Base-by-base conservation (phyloP, 805 yeast genomes). In the Ogataea philodendri region DNA sequence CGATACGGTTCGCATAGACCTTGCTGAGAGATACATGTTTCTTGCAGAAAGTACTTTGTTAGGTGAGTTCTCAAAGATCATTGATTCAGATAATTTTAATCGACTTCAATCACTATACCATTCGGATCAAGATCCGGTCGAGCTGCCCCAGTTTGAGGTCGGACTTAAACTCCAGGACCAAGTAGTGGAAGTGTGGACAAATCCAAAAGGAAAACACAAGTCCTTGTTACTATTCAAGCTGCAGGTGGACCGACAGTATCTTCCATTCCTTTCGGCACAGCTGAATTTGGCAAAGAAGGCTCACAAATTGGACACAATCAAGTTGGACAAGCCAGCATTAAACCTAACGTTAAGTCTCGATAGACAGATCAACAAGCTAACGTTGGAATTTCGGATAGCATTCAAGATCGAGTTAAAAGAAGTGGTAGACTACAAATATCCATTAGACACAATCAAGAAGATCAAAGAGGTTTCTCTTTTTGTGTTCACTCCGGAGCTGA, bases 381-480 rank as follows among this genome's bases (percentile, higher is more conserved):
- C 16, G 7, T 16, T 39, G 16, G 18, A 26, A n/a, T 9, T 44
- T 13, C 10, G 26, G 9, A 17, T 42, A 7, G 7, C 27, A 3
- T 39, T 23, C 28, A 14, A 19, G 15, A 23, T 47, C 10, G 32
- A 28, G 10, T 9, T 58, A 2, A 30, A 38, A 9, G 52, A 55
- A 35, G 37, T 49, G 3, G 30, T 59, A 2, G 35, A 42, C 19
- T 15, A 29, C 14, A 30, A 28, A 5, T 36, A 42, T 15, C 42
- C 53, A 1, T 6, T 37, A n/a, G 55, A 52, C 20, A 26, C 50
- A 7, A 42, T 51, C 9, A 30, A 34, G 15, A 44, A 39, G 14
- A 18, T 59, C n/a, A 46, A 35, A 14, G 47, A 37, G 25, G 19
- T 44, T 9, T 35, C 46, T 2, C 33, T 36, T 8, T 48, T 40